A percentile compares a stretch with the other conserved stretches of the same genome.
These are phyloP conservation scores for Debaryomyces maramus DNA, from an alignment of 805 yeast genomes.

Conservation along the genomic window DNA sequence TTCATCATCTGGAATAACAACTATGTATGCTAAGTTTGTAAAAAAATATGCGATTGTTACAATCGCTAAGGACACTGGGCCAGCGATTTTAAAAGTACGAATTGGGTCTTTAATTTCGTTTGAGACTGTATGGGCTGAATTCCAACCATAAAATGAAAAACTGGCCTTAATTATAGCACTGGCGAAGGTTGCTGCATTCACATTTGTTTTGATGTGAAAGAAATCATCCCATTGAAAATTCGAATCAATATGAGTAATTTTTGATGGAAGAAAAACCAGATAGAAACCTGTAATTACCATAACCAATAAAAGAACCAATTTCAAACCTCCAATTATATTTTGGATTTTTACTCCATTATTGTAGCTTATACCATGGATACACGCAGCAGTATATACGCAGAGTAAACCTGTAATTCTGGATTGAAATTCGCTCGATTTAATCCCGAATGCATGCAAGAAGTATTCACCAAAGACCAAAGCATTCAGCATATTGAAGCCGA, in stretches of 20 bases:
- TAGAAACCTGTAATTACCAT: constrained; percentile 61
- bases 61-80: constrained; percentile 52
- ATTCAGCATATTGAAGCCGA: constrained; percentile 57
- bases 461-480: constrained; percentile 65
- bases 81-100: constrained; percentile 58
- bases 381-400: constrained; percentile 28
- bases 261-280: constrained; percentile 50
- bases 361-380: constrained; percentile 59
- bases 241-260: constrained; percentile 43
- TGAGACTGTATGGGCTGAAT: constrained; percentile 57
- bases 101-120: constrained; percentile 62
- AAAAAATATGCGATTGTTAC: constrained; percentile 50
- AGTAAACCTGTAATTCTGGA: constrained; percentile 33
- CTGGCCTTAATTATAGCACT: constrained; percentile 58
- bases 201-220: constrained; percentile 29
- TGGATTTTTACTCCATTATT: constrained; percentile 61
- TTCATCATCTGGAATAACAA: constrained; percentile 54
- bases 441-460: constrained; percentile 45
- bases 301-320: constrained; percentile 51
- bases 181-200: constrained; percentile 48
- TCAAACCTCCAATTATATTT: constrained; percentile 61
- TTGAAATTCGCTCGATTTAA: constrained; percentile 36
- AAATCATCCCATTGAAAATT: constrained; percentile 36
- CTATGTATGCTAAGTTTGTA: constrained; percentile 57
- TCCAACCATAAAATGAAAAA: constrained; percentile 67